Evolutionary conservation across 169 alveolate genomes (phyloP).

Genomic region (Eimeria sp.): DNA sequence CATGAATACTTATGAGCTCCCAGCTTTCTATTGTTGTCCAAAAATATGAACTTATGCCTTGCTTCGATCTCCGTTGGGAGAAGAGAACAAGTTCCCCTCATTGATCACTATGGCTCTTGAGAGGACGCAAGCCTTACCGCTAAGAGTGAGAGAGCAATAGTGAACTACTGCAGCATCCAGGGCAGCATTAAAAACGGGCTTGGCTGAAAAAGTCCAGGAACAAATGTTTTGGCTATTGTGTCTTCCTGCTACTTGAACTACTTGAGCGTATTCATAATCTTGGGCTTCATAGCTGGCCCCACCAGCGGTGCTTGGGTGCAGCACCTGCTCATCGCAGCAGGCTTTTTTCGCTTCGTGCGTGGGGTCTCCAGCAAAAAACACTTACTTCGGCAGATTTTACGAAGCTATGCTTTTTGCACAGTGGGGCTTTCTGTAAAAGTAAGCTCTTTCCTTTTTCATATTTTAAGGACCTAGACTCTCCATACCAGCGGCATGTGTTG

Average conservation of each 20-base stretch:
- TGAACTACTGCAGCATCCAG: background rate
- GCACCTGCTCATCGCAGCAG: constrained; percentile 4
- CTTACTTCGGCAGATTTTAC: background rate
- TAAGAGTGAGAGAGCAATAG: background rate
- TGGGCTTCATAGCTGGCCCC: background rate
- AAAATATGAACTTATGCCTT: background rate
- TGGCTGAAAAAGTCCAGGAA: background rate
- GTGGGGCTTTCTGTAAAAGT: no score
- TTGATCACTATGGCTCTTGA: background rate
- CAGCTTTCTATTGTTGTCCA: background rate
- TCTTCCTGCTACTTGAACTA: background rate
- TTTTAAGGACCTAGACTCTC: no score
- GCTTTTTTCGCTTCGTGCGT: background rate
- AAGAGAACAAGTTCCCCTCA: background rate
- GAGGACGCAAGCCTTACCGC: background rate
- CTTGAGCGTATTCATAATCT: background rate
- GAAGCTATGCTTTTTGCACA: background rate
- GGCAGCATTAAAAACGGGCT: background rate
- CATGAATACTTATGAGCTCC: background rate
- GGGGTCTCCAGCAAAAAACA: background rate
- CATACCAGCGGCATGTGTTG: background rate
- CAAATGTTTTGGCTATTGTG: background rate
- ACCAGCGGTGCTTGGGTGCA: background rate
- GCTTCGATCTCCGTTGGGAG: background rate
- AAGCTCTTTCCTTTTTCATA: no score